phyloP scores from a whole-genome alignment of 768 basidiomycete genomes.

The Dioszegia crocea region DNA sequence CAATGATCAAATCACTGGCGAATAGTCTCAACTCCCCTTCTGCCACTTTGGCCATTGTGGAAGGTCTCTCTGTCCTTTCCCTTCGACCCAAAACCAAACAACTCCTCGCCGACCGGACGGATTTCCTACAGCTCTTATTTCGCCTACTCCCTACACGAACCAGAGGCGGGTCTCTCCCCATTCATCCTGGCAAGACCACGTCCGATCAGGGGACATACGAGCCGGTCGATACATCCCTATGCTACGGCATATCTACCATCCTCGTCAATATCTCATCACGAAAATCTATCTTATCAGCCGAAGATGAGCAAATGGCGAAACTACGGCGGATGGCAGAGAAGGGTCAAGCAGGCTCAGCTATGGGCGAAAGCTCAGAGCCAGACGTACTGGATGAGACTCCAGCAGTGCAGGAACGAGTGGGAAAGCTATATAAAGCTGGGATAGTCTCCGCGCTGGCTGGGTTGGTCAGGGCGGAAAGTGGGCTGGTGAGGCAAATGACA shows the following conservation, averaged over 20 bases:
- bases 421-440: slow-evolving; percentile 60
- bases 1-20: slow-evolving; percentile 59
- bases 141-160: slow-evolving; percentile 21
- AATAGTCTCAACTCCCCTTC: slow-evolving; percentile 38
- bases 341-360: slow-evolving; percentile 20
- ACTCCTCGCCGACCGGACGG: slow-evolving; percentile 56
- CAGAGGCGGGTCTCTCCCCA: slow-evolving; percentile 30
- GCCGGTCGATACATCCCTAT: slow-evolving; percentile 52
- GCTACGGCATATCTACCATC: slow-evolving; percentile 75
- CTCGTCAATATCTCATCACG: slow-evolving; percentile 70
- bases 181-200: slow-evolving; percentile 25
- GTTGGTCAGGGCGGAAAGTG: slow-evolving; percentile 63
- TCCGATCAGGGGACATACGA: background rate
- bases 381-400: slow-evolving; percentile 62
- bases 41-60: slow-evolving; percentile 62
- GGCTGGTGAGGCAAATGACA: slow-evolving; percentile 58
- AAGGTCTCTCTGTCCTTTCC: slow-evolving; percentile 81
- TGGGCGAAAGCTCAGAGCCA: slow-evolving; percentile 31
- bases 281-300: slow-evolving; percentile 67
- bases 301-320: slow-evolving; percentile 76
- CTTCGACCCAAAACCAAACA: slow-evolving; percentile 63
- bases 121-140: slow-evolving; percentile 53
- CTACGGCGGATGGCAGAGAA: slow-evolving; percentile 68
- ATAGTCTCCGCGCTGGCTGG: slow-evolving; percentile 62
- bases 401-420: slow-evolving; percentile 62